These are phyloP conservation scores for Paraleonurus japonicus DNA, from an alignment of 257 asterid genomes.

Conservation along the genomic window DNA sequence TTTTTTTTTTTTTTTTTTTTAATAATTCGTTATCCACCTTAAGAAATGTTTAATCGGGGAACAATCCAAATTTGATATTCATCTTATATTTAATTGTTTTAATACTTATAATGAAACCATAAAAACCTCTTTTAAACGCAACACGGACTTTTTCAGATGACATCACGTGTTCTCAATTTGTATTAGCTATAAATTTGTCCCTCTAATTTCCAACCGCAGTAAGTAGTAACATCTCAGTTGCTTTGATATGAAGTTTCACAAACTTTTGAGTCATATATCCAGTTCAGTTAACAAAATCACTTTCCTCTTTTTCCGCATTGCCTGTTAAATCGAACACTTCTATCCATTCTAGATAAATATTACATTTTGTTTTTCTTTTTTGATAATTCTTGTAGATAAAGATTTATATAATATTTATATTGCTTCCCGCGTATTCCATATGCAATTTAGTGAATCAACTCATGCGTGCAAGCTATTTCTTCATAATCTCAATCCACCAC, in stretches of 20 bases:
- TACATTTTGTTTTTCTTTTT: background rate
- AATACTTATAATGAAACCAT: background rate
- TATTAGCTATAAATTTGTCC: background rate
- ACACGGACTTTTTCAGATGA: background rate
- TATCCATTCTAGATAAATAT: background rate
- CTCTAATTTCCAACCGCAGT: background rate
- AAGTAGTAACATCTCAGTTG: conserved; percentile 14
- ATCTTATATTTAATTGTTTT: too few relatives aligned
- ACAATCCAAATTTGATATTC: too few relatives aligned
- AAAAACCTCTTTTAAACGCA: background rate
- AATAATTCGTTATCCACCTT: too few relatives aligned
- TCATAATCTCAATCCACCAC: conserved; percentile 31
- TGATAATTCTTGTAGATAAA: conserved; percentile 15
- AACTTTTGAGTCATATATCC: conserved; percentile 9
- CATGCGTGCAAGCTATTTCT: conserved; percentile 50
- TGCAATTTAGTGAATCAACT: conserved; percentile 15
- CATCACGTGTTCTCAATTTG: background rate
- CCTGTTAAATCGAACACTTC: background rate
- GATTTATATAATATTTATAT: background rate
- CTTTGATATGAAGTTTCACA: conserved; percentile 25
- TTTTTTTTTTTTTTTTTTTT: too few relatives aligned
- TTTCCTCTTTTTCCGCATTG: conserved; percentile 17
- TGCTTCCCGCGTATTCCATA: conserved; percentile 39
- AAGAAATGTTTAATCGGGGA: too few relatives aligned
- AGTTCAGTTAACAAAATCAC: background rate